Percentiles rank a stretch among this genome's conserved stretches.
phyloP scores from a whole-genome alignment of 2,329 filamentous ascomycete species.

The Aspergillus sp. region DNA sequence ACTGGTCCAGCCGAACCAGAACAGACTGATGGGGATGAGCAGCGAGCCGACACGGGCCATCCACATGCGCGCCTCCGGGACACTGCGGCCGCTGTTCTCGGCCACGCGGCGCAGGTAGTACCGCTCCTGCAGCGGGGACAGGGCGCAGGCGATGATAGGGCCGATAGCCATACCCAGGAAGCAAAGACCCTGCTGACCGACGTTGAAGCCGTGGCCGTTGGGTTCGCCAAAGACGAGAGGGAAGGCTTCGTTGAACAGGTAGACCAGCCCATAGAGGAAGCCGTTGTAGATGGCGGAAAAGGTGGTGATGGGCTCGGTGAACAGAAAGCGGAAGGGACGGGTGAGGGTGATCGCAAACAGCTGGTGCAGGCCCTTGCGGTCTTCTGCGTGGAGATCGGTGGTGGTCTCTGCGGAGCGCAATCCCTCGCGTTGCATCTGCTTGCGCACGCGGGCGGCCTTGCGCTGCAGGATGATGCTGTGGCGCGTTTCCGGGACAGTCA shows the following conservation, averaged over 20 bases:
- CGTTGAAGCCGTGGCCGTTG: slow-evolving; percentile 58
- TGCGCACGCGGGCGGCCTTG: slow-evolving; percentile 56
- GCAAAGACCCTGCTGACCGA: slow-evolving; percentile 56
- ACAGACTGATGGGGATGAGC: slow-evolving; percentile 64
- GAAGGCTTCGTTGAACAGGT: slow-evolving; percentile 74
- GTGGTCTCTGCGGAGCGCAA: slow-evolving; percentile 62
- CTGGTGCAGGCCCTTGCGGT: slow-evolving; percentile 68
- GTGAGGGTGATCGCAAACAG: slow-evolving; percentile 70
- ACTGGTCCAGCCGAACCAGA: slow-evolving; percentile 69
- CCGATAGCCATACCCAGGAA: slow-evolving; percentile 63
- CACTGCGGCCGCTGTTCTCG: slow-evolving; percentile 51
- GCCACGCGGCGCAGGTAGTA: slow-evolving; percentile 42
- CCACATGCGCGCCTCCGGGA: slow-evolving; percentile 67
- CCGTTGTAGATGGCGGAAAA: slow-evolving; percentile 47
- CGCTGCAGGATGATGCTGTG: slow-evolving; percentile 58
- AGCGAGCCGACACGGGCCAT: slow-evolving; percentile 64
- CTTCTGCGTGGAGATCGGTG: slow-evolving; percentile 37
- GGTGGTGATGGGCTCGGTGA: slow-evolving; percentile 32
- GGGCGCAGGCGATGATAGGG: slow-evolving; percentile 62
- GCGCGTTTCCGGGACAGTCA: slow-evolving; percentile 57
- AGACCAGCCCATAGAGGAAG: slow-evolving; percentile 74
- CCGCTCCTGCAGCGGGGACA: slow-evolving; percentile 52
- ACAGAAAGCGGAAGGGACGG: slow-evolving; percentile 56
- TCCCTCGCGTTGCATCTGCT: slow-evolving; percentile 47
- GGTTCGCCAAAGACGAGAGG: slow-evolving; percentile 66